phyloP scores from a whole-genome alignment of 495 filamentous ascomycete species.

The Cercophora sp. region DNA sequence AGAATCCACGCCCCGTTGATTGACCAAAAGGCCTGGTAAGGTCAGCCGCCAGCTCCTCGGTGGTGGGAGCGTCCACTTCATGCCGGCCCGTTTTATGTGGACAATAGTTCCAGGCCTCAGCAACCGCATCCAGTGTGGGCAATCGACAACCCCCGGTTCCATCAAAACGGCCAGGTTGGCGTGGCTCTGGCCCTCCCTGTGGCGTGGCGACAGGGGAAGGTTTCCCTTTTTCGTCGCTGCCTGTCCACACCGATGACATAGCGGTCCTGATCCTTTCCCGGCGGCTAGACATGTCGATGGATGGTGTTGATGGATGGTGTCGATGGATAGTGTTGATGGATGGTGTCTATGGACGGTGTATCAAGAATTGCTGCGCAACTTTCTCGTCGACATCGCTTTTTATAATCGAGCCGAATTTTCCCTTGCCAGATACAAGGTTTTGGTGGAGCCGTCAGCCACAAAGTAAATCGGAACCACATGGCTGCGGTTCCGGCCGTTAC shows the following conservation, averaged over 20 bases:
- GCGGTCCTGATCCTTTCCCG: neutral
- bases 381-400: too few relatives aligned
- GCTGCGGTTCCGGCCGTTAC: too few relatives aligned
- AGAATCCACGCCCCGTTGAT: constrained; percentile 11
- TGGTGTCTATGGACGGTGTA: too few relatives aligned
- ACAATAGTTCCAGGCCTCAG: neutral
- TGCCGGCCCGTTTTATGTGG: neutral
- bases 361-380: too few relatives aligned
- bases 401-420: too few relatives aligned
- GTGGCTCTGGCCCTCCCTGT: neutral
- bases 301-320: neutral
- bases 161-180: too few relatives aligned
- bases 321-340: too few relatives aligned
- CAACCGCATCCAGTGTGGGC: neutral
- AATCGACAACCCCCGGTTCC: constrained; percentile 6
- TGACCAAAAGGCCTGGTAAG: constrained; percentile 6
- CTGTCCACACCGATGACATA: neutral
- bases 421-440: too few relatives aligned
- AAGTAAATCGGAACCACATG: too few relatives aligned
- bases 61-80: constrained; percentile 1
- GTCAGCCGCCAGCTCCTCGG: constrained; percentile 2
- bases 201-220: too few relatives aligned
- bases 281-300: neutral
- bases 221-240: neutral
- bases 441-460: too few relatives aligned